These are phyloP conservation scores for Logfia minima DNA, from an alignment of 129 eudicot species.

Conservation along the genomic window DNA sequence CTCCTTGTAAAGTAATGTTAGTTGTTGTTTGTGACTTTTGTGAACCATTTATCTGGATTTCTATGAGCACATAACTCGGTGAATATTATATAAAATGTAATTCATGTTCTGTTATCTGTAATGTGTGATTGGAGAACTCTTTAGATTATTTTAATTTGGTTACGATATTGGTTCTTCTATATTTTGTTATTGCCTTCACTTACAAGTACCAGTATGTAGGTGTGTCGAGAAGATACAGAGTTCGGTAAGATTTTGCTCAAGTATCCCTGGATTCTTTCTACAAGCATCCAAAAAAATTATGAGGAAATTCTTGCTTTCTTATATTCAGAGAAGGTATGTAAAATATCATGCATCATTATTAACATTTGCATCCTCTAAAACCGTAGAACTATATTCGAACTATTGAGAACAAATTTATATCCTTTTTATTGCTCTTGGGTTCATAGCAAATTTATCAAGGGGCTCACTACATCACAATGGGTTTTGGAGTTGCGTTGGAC, in stretches of 20 bases:
- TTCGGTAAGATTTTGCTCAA: constrained; percentile 61
- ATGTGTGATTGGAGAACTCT: not conserved
- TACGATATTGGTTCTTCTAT: not conserved
- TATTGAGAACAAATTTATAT: not conserved
- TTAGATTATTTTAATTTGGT: not conserved
- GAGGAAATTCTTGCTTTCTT: constrained; percentile 48
- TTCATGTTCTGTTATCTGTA: not conserved
- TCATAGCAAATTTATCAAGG: constrained; percentile 1
- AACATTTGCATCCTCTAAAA: no score
- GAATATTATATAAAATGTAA: not conserved
- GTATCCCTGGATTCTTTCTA: constrained; percentile 91
- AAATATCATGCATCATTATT: not conserved
- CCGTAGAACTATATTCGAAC: not conserved
- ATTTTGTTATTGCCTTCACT: constrained; percentile 10
- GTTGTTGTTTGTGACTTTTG: not conserved
- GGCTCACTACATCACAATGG: not conserved
- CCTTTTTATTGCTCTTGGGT: not conserved
- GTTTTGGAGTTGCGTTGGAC: not conserved
- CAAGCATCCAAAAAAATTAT: constrained; percentile 62
- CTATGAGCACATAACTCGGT: not conserved
- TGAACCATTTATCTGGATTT: not conserved
- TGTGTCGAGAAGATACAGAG: constrained; percentile 41
- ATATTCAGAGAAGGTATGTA: constrained; percentile 56
- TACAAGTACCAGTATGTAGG: constrained; percentile 41
- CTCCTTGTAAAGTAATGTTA: not conserved